Evolutionary conservation across 2,329 filamentous ascomycete species (phyloP).

Genomic region (Aspergillus novofumigatus): DNA sequence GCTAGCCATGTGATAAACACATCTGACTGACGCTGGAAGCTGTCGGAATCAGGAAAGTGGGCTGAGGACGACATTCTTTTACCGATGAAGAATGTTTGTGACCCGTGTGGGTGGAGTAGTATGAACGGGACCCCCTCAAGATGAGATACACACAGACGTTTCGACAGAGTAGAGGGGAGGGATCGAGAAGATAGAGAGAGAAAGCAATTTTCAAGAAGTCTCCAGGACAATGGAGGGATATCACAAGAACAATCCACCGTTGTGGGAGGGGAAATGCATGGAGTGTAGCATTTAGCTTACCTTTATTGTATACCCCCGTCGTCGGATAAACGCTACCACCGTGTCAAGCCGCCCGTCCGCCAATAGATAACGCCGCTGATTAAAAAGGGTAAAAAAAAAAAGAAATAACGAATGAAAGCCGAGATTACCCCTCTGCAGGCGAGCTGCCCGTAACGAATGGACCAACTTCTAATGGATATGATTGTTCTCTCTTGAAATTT

Average conservation of each 20-base stretch:
- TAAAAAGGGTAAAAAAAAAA: constrained; percentile 7
- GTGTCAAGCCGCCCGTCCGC: constrained; percentile 10
- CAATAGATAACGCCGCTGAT: constrained; percentile 30
- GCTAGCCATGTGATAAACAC: constrained; percentile 57
- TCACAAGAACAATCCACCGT: not conserved
- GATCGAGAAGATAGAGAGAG: not conserved
- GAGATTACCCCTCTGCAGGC: constrained; percentile 12
- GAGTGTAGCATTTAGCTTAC: constrained; percentile 5
- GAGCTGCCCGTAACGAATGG: not conserved
- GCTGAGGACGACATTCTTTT: constrained; percentile 31
- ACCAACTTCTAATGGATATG: not conserved
- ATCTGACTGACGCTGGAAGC: constrained; percentile 45
- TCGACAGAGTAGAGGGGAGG: too few relatives aligned
- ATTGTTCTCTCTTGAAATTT: not conserved
- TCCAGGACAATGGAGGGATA: not conserved
- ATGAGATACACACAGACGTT: not conserved
- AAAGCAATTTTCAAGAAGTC: not conserved
- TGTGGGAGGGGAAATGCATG: constrained; percentile 10
- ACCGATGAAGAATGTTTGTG: constrained; percentile 3
- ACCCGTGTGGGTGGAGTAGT: not conserved
- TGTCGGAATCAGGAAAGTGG: constrained; percentile 32
- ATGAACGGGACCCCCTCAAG: not conserved
- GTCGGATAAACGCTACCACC: constrained; percentile 26
- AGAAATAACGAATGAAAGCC: constrained; percentile 11
- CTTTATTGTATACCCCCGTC: constrained; percentile 12